phyloP scores from a whole-genome alignment of 78 protist genomes.

The Guillardia theta region DNA sequence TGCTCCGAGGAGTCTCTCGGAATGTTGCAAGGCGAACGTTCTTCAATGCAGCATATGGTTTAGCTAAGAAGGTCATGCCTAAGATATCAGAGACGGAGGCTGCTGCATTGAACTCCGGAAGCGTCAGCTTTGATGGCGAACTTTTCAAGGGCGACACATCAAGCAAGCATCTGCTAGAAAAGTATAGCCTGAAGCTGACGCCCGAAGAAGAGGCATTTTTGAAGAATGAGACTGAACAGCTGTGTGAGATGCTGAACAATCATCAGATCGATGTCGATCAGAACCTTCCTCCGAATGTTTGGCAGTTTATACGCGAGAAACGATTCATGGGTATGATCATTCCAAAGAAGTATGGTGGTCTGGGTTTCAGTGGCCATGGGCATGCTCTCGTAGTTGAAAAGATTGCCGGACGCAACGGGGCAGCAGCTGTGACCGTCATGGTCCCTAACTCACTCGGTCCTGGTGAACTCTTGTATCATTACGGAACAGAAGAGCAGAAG shows the following conservation, averaged over 20 bases:
- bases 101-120: conserved; percentile 45
- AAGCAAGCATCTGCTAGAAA: neutral
- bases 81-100: conserved; percentile 4
- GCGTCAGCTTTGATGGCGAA: conserved; percentile 42
- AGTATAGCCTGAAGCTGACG: neutral
- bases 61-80: conserved; percentile 5
- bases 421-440: conserved; percentile 33
- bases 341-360: conserved; percentile 52
- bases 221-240: conserved; percentile 31
- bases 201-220: conserved; percentile 47
- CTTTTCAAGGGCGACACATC: conserved; percentile 19
- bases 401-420: neutral
- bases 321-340: conserved; percentile 42
- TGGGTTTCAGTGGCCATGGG: conserved; percentile 47
- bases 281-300: conserved; percentile 34
- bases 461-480: conserved; percentile 54
- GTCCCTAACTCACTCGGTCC: conserved; percentile 70
- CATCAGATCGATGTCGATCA: conserved; percentile 8
- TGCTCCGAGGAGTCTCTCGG: too few relatives aligned
- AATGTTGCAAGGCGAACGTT: neutral
- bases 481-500: conserved; percentile 51
- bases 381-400: conserved; percentile 13
- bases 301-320: neutral
- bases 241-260: conserved; percentile 58
- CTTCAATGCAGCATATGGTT: neutral